Percentiles rank a stretch among this genome's conserved stretches.
Evolutionary conservation across 2,329 filamentous ascomycete species (phyloP).

Genomic region (Blastomyces emzantsi): DNA sequence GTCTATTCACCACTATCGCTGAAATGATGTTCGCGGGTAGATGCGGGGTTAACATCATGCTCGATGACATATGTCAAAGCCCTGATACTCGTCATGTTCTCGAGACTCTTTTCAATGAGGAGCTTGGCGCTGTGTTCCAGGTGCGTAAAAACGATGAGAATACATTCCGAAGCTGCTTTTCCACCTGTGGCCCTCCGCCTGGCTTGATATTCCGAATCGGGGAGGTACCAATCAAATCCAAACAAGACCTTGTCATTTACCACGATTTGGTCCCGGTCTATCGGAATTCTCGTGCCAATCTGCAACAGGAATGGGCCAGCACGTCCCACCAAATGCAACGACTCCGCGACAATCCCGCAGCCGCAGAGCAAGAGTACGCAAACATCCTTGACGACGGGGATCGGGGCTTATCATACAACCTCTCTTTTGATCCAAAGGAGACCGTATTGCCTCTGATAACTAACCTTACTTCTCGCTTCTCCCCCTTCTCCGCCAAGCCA

Average conservation of each 20-base stretch:
- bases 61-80: slow-evolving; percentile 57
- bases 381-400: slow-evolving; percentile 66
- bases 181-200: slow-evolving; percentile 74
- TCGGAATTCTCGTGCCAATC: slow-evolving; percentile 57
- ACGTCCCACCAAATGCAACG: slow-evolving; percentile 90
- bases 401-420: slow-evolving; percentile 74
- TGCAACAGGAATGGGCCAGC: slow-evolving; percentile 81
- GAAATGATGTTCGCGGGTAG: slow-evolving; percentile 99
- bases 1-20: slow-evolving; percentile 76
- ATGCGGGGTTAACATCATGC: slow-evolving; percentile 74
- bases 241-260: slow-evolving; percentile 69
- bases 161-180: slow-evolving; percentile 85
- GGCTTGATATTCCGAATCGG: slow-evolving; percentile 80
- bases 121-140: slow-evolving; percentile 93
- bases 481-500: slow-evolving; percentile 54
- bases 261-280: slow-evolving; percentile 61
- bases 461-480: slow-evolving; percentile 48
- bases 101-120: slow-evolving; percentile 85
- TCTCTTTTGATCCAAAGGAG: slow-evolving; percentile 72
- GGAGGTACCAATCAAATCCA: slow-evolving; percentile 55
- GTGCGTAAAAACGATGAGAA: slow-evolving; percentile 75
- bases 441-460: slow-evolving; percentile 61
- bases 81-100: slow-evolving; percentile 57
- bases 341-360: slow-evolving; percentile 76
- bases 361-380: slow-evolving; percentile 73